Evolutionary conservation across 164 flowering plant genomes (phyloP).

Genomic region (Stephania yunnanensis): DNA sequence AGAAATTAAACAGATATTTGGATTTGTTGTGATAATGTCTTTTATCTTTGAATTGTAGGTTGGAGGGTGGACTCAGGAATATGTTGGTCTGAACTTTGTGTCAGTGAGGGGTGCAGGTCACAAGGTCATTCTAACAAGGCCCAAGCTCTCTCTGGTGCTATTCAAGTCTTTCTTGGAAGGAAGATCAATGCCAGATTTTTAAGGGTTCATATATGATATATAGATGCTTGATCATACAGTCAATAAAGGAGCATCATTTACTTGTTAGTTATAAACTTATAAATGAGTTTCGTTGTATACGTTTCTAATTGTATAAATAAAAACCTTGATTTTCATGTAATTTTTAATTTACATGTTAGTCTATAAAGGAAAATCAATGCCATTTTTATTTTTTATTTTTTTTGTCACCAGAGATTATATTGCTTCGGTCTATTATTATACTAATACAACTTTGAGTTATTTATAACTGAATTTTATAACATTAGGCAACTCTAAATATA

Average conservation of each 20-base stretch:
- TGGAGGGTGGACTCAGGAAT: constrained; percentile 89
- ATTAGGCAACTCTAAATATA: too few species aligned
- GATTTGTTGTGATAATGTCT: not conserved
- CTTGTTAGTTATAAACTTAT: too few species aligned
- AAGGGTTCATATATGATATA: not conserved
- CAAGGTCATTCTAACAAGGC: constrained; percentile 52
- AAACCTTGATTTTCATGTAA: too few species aligned
- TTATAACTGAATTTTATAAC: too few species aligned
- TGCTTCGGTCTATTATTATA: too few species aligned
- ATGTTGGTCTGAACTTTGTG: constrained; percentile 68
- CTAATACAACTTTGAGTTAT: too few species aligned
- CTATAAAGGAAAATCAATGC: too few species aligned
- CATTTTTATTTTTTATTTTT: too few species aligned
- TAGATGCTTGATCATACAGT: not conserved
- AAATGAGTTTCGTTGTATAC: too few species aligned
- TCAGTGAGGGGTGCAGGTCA: constrained; percentile 97
- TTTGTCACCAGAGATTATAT: too few species aligned
- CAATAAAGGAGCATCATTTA: not conserved
- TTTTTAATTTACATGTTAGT: too few species aligned
- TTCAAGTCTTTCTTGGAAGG: constrained; percentile 9
- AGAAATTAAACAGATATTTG: not conserved
- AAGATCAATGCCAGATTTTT: constrained; percentile 4
- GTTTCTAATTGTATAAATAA: too few species aligned
- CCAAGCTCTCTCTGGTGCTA: constrained; percentile 6
- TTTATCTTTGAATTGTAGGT: constrained; percentile 40